A percentile compares a stretch with the other conserved stretches of the same genome.
phyloP scores from a whole-genome alignment of 306 rosid species.

The Fagus sylvatica region DNA sequence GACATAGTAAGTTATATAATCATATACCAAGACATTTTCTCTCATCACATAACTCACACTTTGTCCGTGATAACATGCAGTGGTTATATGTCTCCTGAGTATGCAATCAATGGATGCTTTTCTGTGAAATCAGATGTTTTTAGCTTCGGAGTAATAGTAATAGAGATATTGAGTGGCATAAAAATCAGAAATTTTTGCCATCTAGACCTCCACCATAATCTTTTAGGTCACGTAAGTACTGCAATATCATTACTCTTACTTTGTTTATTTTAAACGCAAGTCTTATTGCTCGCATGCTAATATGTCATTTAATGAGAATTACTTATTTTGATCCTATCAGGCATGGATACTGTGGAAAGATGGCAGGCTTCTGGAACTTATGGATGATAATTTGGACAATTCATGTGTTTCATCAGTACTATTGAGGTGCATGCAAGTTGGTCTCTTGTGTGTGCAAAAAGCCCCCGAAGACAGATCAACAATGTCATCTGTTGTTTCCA shows the following conservation, averaged over 20 bases:
- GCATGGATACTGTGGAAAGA: conserved; percentile 33
- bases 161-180: conserved; percentile 52
- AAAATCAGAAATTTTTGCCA: conserved; percentile 32
- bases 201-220: conserved; percentile 27
- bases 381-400: conserved; percentile 14
- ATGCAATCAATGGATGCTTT: conserved; percentile 30
- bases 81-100: conserved; percentile 46
- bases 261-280: neutral
- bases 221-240: conserved; percentile 31
- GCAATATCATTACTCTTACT: neutral
- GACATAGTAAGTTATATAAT: conserved; percentile 31
- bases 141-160: conserved; percentile 51
- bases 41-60: no score
- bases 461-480: conserved; percentile 32
- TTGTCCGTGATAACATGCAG: conserved; percentile 5
- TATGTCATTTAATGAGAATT: no score
- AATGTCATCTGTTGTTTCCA: conserved; percentile 29
- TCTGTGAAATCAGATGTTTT: conserved; percentile 45
- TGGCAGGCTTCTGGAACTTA: conserved; percentile 17
- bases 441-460: conserved; percentile 36
- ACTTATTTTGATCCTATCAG: neutral
- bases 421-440: conserved; percentile 26
- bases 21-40: no score
- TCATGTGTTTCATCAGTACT: conserved; percentile 17
- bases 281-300: no score